Base-by-base conservation (phyloP, 352 stramenopile genomes). In the Pythium sukuiense region DNA sequence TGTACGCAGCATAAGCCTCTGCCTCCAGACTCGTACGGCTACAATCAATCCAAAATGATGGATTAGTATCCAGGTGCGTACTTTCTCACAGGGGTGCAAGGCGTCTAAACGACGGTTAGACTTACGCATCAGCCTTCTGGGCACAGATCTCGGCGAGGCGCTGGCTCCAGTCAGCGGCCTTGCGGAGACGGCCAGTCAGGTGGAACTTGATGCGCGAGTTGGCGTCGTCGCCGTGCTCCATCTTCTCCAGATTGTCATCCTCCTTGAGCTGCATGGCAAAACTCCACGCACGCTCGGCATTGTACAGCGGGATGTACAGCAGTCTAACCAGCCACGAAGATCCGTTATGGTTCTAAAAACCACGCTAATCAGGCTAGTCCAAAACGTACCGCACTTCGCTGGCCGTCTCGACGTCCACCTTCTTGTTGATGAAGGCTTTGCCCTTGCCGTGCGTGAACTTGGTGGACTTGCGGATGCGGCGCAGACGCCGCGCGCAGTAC, bases 231-330 rank as follows among this genome's bases (percentile, higher is more conserved):
- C 85, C 82, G 58, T 94, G 77, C 69, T 94, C 85, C n/a, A 84
- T 82, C 74, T 95, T 91, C 57, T 96, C 85, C 55, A 89, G 61
- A 61, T 90, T 93, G 71, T 94, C 88, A 63, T 97, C 86, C 63
- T 87, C 86, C 70, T 92, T 97, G 26, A 96, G 81, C 72, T 97
- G 87, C 89, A 96, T 97, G 7, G 90, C 90, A 70, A 94, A 96
- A 37, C 86, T 89, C 90, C 90, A 97, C 13, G 89, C 88, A 48
- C 90, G 87, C 73, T 97, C 90, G 27, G 90, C 88, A 74, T 94
- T 94, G 77, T 97, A 95, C 55, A 97, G 79, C 50, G 85, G 87
- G 49, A 97, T 63, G 67, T 96, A 93, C 73, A 97, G 63, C 61
- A 93, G 70, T 8, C 76, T 84, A 48, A 39, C 41, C 55, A 24